phyloP scores from a whole-genome alignment of 306 rosid species.

The Cucurbita pepo region DNA sequence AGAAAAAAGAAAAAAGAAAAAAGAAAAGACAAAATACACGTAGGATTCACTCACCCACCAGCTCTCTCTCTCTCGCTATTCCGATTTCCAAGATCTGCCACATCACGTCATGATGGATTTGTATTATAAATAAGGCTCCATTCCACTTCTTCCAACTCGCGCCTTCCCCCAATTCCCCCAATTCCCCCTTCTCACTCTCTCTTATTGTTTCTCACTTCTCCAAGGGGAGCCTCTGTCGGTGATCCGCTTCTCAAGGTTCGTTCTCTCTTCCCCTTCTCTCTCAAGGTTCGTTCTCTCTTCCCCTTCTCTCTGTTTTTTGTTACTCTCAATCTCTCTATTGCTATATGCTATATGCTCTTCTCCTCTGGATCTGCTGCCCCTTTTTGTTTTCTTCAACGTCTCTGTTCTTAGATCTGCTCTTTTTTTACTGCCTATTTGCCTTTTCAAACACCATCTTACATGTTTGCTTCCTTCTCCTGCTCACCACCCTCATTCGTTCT shows the following conservation, averaged over 20 bases:
- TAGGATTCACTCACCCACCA: background rate
- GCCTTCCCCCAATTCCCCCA: background rate
- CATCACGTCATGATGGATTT: background rate
- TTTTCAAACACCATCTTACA: background rate
- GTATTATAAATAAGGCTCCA: background rate
- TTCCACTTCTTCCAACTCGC: background rate
- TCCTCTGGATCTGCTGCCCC: background rate
- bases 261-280: background rate
- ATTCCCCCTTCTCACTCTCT: background rate
- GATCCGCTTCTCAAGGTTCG: background rate
- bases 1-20: background rate
- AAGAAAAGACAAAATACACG: background rate
- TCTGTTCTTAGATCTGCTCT: background rate
- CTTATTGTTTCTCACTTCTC: background rate
- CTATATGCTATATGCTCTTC: no score
- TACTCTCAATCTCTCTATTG: background rate
- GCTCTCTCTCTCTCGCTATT: background rate
- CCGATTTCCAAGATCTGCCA: background rate
- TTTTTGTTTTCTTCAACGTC: background rate
- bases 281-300: background rate
- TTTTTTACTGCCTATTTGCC: background rate
- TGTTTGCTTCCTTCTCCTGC: no score
- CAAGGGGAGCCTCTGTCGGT: background rate
- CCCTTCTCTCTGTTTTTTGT: background rate
- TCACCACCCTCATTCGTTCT: background rate